A percentile compares a stretch with the other conserved stretches of the same genome.
phyloP scores from a whole-genome alignment of 257 asterid genomes.

The Handroanthus guayacan region DNA sequence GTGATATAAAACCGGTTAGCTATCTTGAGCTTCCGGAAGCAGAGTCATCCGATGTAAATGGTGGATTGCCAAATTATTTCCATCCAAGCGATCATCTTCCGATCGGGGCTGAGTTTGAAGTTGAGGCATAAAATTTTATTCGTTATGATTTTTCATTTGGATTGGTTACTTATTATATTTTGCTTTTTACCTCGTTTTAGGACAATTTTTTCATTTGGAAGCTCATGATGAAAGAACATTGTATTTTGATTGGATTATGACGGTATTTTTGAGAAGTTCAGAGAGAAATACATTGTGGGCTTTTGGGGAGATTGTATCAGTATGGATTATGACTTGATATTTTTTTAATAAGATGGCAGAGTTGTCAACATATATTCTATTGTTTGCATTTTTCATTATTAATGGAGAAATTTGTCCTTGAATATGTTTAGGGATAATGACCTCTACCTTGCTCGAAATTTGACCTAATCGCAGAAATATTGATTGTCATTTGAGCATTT shows the following conservation, averaged over 20 bases:
- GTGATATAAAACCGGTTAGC: conserved; percentile 63
- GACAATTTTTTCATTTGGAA: neutral
- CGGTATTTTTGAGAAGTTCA: neutral
- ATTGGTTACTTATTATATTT: neutral
- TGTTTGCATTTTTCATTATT: neutral
- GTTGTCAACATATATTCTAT: no score
- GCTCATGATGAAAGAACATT: neutral
- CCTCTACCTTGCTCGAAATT: no score
- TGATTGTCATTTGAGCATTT: no score
- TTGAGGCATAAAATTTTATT: conserved; percentile 38
- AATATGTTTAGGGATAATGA: no score
- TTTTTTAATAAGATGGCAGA: no score
- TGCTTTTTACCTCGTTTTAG: neutral
- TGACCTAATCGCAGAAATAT: no score
- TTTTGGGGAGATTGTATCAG: neutral
- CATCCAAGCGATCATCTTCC: conserved; percentile 99
- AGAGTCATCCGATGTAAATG: conserved; percentile 67
- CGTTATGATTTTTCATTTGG: no score
- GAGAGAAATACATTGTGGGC: neutral
- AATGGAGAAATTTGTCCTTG: neutral
- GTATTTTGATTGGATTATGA: neutral
- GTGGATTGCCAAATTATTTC: conserved; percentile 85
- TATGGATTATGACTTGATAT: no score
- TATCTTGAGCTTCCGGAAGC: conserved; percentile 76
- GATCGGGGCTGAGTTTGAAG: conserved; percentile 88